Percentiles rank a stretch among this genome's conserved stretches.
Conservation (phyloP, 1,284 basidiomycete genomes). For the Ustilago crameri region DNA sequence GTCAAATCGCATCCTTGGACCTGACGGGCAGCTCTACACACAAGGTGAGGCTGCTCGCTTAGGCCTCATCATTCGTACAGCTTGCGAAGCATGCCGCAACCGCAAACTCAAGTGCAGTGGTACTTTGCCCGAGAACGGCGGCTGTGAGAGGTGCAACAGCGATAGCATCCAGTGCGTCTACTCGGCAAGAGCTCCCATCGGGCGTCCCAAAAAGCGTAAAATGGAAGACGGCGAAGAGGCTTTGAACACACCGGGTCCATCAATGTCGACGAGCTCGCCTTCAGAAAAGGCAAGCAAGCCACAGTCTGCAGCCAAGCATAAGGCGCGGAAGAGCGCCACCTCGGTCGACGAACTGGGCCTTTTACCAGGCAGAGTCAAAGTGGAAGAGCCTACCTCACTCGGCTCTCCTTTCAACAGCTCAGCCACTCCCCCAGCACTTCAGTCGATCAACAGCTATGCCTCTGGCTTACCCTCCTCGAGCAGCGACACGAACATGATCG, state of each 20-base stretch:
- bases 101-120: conserved; percentile 61
- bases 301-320: conserved; percentile 7
- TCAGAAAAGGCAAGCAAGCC: not conserved
- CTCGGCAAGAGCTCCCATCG: conserved; percentile 54
- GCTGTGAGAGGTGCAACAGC: conserved; percentile 47
- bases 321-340: conserved; percentile 8
- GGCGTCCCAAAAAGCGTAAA: conserved; percentile 58
- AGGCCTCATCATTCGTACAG: conserved; percentile 53
- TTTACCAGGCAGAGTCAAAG: conserved; percentile 11
- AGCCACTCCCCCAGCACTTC: conserved; percentile 5
- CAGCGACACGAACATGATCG: too few species aligned
- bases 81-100: conserved; percentile 58
- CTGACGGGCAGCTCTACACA: conserved; percentile 42
- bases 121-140: conserved; percentile 34
- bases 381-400: conserved; percentile 2
- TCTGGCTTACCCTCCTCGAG: too few species aligned
- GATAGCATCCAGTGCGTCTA: conserved; percentile 49
- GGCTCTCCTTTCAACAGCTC: not conserved
- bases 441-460: not conserved
- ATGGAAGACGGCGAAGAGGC: conserved; percentile 13
- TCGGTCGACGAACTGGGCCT: not conserved
- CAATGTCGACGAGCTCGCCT: not conserved
- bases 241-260: not conserved
- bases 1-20: conserved; percentile 39
- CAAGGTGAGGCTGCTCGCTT: conserved; percentile 49